phyloP scores from a whole-genome alignment of 192 early-diverging fungal genomes.

The Umbelopsis sp. region DNA sequence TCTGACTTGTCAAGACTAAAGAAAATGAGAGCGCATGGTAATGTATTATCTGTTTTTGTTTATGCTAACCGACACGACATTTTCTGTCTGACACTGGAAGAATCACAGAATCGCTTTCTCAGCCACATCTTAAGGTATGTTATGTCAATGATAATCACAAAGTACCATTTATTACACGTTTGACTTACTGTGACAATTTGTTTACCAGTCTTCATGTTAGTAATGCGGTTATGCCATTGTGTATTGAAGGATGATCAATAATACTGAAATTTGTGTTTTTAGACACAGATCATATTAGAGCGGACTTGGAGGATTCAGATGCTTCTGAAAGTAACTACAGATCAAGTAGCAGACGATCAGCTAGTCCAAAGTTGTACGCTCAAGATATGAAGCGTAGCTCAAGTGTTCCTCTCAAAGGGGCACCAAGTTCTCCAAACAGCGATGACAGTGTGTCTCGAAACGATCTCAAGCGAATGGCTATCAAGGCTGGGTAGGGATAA shows the following conservation, averaged over 20 bases:
- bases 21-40: slow-evolving; percentile 15
- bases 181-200: neutral
- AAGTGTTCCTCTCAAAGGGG: slow-evolving; percentile 7
- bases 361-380: neutral
- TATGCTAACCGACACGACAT: too few relatives aligned
- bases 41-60: neutral
- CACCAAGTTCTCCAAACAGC: slow-evolving; percentile 1
- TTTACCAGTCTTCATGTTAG: neutral
- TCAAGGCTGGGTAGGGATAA: neutral
- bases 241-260: neutral
- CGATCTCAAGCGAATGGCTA: neutral
- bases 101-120: neutral
- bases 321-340: slow-evolving; percentile 5
- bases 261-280: neutral
- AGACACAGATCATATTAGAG: slow-evolving; percentile 7
- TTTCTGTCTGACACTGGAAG: neutral
- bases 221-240: neutral
- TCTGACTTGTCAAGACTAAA: slow-evolving; percentile 10
- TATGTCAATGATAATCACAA: neutral
- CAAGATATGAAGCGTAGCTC: slow-evolving; percentile 1
- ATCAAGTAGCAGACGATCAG: neutral
- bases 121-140: neutral
- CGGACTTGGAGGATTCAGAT: slow-evolving; percentile 15
- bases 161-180: neutral
- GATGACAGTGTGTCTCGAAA: neutral